phyloP scores from a whole-genome alignment of 768 basidiomycete genomes.

The Leucocoprinus birnbaumii region DNA sequence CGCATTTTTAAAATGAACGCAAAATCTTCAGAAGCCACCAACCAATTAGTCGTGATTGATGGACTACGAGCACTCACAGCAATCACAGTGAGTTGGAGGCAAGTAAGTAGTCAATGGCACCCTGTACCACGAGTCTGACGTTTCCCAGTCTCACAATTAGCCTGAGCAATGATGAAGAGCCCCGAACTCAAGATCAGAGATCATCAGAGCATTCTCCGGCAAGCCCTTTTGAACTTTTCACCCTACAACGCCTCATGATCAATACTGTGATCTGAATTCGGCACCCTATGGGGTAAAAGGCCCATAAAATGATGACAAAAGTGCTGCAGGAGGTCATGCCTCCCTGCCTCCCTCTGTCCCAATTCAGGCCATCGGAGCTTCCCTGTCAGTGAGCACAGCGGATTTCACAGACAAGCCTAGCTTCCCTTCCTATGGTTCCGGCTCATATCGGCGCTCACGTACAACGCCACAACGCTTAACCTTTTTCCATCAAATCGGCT shows the following conservation, averaged over 20 bases:
- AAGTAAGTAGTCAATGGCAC: too few species aligned
- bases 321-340: neutral
- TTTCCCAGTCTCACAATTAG: too few species aligned
- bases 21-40: too few species aligned
- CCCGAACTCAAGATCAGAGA: too few species aligned
- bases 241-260: neutral
- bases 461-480: neutral
- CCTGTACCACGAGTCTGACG: too few species aligned
- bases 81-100: too few species aligned
- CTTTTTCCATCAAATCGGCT: constrained; percentile 3
- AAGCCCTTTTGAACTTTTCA: too few species aligned
- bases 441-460: constrained; percentile 2
- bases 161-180: too few species aligned
- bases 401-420: neutral
- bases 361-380: neutral
- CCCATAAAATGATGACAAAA: constrained; percentile 1
- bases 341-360: neutral
- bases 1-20: too few species aligned
- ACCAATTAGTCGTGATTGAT: too few species aligned
- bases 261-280: constrained; percentile 3
- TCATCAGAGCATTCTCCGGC: too few species aligned
- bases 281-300: constrained; percentile 1
- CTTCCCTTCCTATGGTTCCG: neutral
- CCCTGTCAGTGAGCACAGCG: constrained; percentile 1
- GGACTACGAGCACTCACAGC: too few species aligned